A percentile compares a stretch with the other conserved stretches of the same genome.
phyloP scores from a whole-genome alignment of 176 grass and related monocot species.

The sorghum (Sorghum bicolor) region DNA sequence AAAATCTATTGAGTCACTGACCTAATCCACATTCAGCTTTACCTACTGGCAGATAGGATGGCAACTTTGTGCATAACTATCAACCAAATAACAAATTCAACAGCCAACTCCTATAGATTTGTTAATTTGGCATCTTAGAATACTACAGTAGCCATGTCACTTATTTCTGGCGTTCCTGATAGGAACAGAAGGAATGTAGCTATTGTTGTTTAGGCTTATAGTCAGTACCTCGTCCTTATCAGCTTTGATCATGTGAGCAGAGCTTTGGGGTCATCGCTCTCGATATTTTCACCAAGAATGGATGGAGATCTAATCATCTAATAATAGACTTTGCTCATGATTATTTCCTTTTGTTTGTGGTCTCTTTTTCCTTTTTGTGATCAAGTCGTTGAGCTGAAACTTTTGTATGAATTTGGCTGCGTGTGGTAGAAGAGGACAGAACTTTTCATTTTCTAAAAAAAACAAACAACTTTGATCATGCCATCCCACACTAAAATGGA shows the following conservation, averaged over 20 bases:
- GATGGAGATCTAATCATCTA: background rate
- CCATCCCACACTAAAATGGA: background rate
- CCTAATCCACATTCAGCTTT: background rate
- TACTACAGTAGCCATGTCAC: background rate
- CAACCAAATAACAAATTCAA: constrained; percentile 11
- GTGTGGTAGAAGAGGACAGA: background rate
- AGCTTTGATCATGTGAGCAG: background rate
- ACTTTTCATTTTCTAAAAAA: background rate
- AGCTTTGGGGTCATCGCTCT: background rate
- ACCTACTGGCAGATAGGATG: background rate
- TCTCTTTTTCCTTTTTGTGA: background rate
- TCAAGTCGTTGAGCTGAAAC: background rate
- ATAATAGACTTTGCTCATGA: background rate
- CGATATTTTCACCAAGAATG: background rate
- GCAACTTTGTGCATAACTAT: background rate
- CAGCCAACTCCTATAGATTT: background rate
- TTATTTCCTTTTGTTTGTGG: background rate
- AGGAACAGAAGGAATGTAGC: background rate
- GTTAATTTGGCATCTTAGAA: background rate
- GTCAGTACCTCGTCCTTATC: background rate
- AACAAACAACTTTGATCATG: background rate
- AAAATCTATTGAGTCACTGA: background rate
- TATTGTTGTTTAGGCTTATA: background rate
- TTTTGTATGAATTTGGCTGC: background rate
- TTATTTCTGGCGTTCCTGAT: background rate